Evolutionary conservation across 192 early-diverging fungal genomes (phyloP).

Genomic region (Coemansia asiatica): DNA sequence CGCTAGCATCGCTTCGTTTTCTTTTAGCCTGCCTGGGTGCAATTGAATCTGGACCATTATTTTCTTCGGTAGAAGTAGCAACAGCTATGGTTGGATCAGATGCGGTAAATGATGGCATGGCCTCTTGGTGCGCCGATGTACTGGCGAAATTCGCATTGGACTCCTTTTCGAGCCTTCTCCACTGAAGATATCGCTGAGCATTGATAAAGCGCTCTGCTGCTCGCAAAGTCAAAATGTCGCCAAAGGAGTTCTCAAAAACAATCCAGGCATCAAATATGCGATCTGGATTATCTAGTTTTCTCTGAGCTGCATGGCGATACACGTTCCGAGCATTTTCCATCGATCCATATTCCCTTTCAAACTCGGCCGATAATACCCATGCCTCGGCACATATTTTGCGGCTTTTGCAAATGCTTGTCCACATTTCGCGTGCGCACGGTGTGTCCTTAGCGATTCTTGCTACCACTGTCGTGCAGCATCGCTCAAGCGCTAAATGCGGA

Average conservation of each 20-base stretch:
- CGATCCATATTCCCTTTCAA: slow-evolving; percentile 27
- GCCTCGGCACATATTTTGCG: slow-evolving; percentile 36
- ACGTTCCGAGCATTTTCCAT: slow-evolving; percentile 25
- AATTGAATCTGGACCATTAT: not conserved
- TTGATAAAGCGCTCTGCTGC: slow-evolving; percentile 23
- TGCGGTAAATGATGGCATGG: too few species aligned
- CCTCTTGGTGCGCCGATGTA: not conserved
- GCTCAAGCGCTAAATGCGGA: slow-evolving; percentile 29
- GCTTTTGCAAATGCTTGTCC: slow-evolving; percentile 38
- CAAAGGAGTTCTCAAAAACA: slow-evolving; percentile 27
- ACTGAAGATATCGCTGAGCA: slow-evolving; percentile 22
- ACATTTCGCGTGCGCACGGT: slow-evolving; percentile 23
- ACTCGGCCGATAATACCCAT: slow-evolving; percentile 43
- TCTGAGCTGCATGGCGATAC: slow-evolving; percentile 45
- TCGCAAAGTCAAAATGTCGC: slow-evolving; percentile 9
- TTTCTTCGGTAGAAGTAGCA: not conserved
- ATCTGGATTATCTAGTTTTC: slow-evolving; percentile 39
- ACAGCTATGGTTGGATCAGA: not conserved
- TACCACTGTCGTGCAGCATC: slow-evolving; percentile 18
- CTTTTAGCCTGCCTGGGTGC: not conserved
- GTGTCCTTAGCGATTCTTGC: not conserved
- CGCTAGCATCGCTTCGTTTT: not conserved
- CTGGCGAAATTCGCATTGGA: not conserved
- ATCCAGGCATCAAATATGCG: slow-evolving; percentile 41
- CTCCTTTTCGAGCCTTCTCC: slow-evolving; percentile 22